Base-by-base conservation (phyloP, 768 basidiomycete species). In the Naganishia kalamii region DNA sequence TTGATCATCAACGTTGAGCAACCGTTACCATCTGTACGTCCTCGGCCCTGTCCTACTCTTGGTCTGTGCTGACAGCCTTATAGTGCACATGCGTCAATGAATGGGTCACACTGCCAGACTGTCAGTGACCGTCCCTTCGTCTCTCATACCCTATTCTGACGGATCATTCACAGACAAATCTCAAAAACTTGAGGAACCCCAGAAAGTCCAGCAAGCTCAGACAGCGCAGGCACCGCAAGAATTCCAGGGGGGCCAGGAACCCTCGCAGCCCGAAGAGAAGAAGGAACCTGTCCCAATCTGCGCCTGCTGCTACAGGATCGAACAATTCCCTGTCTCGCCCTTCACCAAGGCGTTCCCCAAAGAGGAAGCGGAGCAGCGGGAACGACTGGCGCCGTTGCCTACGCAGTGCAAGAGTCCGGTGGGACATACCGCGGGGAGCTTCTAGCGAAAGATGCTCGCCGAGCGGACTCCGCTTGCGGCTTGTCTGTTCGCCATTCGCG, bases 41-140 rank as follows among this genome's bases (percentile, higher is more conserved):
- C 40, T 30, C 25, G 4, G 29, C n/a, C n/a, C n/a, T n/a, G n/a
- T n/a, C n/a, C 41, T 19, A 17, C 17, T 30, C 6, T 27, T 4
- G 1, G 21, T 43, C n/a, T n/a, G 21, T 8, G 21, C 29, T 17
- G 11, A 27, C 30, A 7, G 6, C 21, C 29, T 47, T 30, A 19
- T 21, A 60, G 60, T 60, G 60, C 37, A 43, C 46, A 15, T 60
- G 60, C 27, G 37, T 60, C 5, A 12, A 40, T 6, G 60, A 60
- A 27, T 29, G 60, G 41, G 44, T 60, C n/a, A 44, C 40, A 15
- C 30, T 60, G 17, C 60, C 60, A 12, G 60, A 43, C 43, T 60
- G 60, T 60, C 17, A 30, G 60, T 60, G 23, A 13, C 19, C n/a
- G 15, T 30, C 27, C 3, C 19, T 3, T 23, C 19, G 15, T 17